phyloP scores from a whole-genome alignment of 805 yeast genomes.

The Suhomyces canberraensis region DNA sequence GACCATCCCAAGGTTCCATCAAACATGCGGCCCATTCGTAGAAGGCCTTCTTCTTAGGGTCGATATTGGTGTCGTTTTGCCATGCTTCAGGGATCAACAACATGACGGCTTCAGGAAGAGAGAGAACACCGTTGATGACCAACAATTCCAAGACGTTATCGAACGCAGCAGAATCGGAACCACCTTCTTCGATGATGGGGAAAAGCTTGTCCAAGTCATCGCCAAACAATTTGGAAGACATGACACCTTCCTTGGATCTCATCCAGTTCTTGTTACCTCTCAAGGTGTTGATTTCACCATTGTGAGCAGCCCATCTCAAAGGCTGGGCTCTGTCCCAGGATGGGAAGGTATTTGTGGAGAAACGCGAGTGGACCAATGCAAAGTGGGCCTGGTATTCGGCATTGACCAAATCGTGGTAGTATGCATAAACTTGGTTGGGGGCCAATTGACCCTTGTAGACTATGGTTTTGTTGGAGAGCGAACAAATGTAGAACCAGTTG shows the following conservation, averaged over 20 bases:
- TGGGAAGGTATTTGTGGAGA: constrained; percentile 97
- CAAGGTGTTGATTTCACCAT: constrained; percentile 96
- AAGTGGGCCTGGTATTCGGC: constrained; percentile 93
- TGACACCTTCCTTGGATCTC: constrained; percentile 97
- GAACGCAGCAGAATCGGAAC: constrained; percentile 96
- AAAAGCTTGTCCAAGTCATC: constrained; percentile 87
- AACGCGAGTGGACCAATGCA: constrained; percentile 94
- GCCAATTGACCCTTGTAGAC: constrained; percentile 98
- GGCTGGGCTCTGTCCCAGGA: constrained; percentile 99
- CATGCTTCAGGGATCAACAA: constrained; percentile 96
- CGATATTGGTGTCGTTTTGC: constrained; percentile 86
- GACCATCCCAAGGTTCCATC: constrained; percentile 99
- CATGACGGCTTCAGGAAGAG: constrained; percentile 97
- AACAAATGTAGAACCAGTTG: constrained; percentile 97
- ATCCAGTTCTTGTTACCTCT: constrained; percentile 99
- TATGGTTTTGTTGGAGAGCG: constrained; percentile 81
- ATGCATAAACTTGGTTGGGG: constrained; percentile 92
- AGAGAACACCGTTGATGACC: constrained; percentile 85
- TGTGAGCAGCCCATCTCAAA: constrained; percentile 94
- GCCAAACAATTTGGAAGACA: constrained; percentile 83
- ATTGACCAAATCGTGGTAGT: constrained; percentile 88
- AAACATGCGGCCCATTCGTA: constrained; percentile 99
- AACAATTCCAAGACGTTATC: constrained; percentile 92
- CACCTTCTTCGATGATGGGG: constrained; percentile 97
- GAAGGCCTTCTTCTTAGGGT: constrained; percentile 88